Base-by-base conservation (phyloP, 2,329 filamentous ascomycete species). In the Colletotrichum echinochloae region DNA sequence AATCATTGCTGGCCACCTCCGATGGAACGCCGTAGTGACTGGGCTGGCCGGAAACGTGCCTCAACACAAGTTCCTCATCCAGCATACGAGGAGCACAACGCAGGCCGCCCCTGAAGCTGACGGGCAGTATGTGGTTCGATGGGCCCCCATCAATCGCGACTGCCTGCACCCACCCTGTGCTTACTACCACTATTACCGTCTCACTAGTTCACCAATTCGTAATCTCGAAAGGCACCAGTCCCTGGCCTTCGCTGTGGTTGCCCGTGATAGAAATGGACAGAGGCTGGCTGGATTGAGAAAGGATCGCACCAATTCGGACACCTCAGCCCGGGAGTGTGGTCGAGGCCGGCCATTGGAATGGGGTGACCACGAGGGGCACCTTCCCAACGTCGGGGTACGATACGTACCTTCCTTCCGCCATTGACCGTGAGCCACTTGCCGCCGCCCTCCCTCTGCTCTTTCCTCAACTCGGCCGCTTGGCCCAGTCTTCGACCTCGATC, bases 71-170 rank as follows among this genome's bases (percentile, higher is more conserved):
- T 57, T 54, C 54, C 51, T 62, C 35, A 23, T 67, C 48, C 51
- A 65, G 51, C 57, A 67, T 35, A 57, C 67, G 41, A 66, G 60
- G 60, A 54, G 65, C 65, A 68, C 60, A 52, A 44, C 20, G 51
- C 52, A 56, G 46, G 30, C 20, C 11, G 60, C 48, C 60, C 66
- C 46, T 66, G 54, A 20, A 20, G 18, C 9, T 33, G 26, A 64
- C 20, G n/a, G 66, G 18, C 33, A 41, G 11, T 37, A n/a, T 23
- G 33, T 51, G 56, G 63, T 51, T 57, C 49, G 64, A 39, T 51
- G 49, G 18, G 46, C 16, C 48, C 56, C 48, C 30, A 23, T 44
- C 16, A 16, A 26, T 20, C 39, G 48, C 37, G 14, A 41, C 39
- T 41, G 16, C 3, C n/a, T n/a, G 6, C 23, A 4, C 20, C 14